These are phyloP conservation scores for Hypomyces perniciosus DNA, from an alignment of 2,329 filamentous ascomycete genomes.

Conservation along the genomic window DNA sequence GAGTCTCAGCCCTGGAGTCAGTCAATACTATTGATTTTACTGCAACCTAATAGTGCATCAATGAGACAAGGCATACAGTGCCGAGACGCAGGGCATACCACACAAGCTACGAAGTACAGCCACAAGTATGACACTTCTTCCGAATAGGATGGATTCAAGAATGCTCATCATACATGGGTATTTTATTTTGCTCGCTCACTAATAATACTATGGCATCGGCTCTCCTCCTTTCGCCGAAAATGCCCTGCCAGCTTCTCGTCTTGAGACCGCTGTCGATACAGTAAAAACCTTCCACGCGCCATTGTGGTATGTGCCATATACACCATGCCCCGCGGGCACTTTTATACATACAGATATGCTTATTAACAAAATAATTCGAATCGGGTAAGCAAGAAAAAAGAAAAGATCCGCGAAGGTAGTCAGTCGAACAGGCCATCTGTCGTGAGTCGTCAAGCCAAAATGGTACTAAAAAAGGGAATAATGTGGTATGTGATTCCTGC, in stretches of 20 bases:
- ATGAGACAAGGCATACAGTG: too few species aligned
- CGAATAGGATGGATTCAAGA: not conserved
- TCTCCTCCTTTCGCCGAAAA: conserved; percentile 3
- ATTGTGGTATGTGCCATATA: not conserved
- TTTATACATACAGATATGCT: conserved; percentile 3
- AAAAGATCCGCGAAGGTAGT: conserved; percentile 3
- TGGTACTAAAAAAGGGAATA: conserved; percentile 13
- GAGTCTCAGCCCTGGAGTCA: too few species aligned
- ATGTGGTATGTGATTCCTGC: conserved; percentile 15
- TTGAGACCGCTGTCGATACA: not conserved
- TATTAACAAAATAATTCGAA: conserved; percentile 7
- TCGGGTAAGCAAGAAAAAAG: conserved; percentile 3
- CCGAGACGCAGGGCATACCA: too few species aligned
- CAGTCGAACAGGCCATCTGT: conserved; percentile 6
- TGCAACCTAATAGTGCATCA: too few species aligned
- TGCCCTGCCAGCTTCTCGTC: conserved; percentile 8
- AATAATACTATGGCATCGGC: conserved; percentile 1
- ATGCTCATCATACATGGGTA: not conserved
- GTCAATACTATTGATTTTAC: too few species aligned
- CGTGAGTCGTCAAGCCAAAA: conserved; percentile 13
- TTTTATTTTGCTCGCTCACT: conserved; percentile 4
- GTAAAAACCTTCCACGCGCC: too few species aligned
- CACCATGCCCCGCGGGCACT: not conserved
- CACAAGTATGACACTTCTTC: too few species aligned
- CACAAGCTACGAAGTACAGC: too few species aligned